Percentiles rank a stretch among this genome's conserved stretches.
phyloP scores from a whole-genome alignment of 345 rosid genomes.

The Gossypium longicalyx region DNA sequence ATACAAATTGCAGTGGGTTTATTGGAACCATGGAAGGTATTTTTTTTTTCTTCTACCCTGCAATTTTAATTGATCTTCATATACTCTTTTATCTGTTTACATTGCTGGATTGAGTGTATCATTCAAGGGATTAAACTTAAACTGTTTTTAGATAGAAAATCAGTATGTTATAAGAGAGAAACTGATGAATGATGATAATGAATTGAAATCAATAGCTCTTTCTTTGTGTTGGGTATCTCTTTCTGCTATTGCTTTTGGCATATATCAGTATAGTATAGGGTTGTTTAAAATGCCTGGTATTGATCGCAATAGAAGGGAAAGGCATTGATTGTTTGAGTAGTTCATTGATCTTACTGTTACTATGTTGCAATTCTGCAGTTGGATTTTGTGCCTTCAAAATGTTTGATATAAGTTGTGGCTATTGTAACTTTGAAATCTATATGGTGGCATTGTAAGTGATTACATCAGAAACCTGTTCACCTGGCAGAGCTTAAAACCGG shows the following conservation, averaged over 20 bases:
- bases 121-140: neutral
- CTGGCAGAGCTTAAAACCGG: neutral
- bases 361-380: neutral
- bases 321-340: constrained; percentile 3
- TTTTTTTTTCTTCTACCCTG: constrained; percentile 11
- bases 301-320: no score
- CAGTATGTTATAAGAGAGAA: neutral
- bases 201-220: neutral
- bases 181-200: neutral
- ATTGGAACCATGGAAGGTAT: constrained; percentile 79
- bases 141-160: neutral
- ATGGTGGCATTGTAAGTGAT: neutral
- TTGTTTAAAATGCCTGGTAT: neutral
- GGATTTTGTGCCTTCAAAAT: neutral
- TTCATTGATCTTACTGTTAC: neutral
- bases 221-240: neutral
- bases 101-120: neutral
- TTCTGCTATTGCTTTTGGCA: neutral
- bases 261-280: neutral
- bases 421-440: neutral
- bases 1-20: constrained; percentile 88
- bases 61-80: neutral
- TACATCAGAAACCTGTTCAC: neutral
- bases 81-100: neutral
- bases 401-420: neutral